These are phyloP conservation scores for Globisporangium camurandrum DNA, from an alignment of 352 stramenopile species.

Conservation along the genomic window DNA sequence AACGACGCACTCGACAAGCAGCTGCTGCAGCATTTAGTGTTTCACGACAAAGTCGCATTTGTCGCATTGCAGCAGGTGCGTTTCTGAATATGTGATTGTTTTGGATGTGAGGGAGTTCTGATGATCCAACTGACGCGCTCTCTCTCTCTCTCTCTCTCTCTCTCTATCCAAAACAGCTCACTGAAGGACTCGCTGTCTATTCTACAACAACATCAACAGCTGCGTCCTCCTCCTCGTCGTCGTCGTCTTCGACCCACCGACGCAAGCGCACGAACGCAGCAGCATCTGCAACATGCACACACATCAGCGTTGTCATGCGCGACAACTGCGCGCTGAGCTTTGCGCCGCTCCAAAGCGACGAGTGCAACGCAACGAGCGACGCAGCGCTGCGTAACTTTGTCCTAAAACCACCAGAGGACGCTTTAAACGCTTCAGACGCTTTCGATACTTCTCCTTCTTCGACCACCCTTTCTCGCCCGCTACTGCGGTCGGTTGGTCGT, in stretches of 20 bases:
- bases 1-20: slow-evolving; percentile 20
- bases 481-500: slow-evolving; percentile 12
- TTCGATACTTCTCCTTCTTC: too few species aligned
- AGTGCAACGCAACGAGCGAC: slow-evolving; percentile 18
- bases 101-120: too few species aligned
- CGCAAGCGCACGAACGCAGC: neutral
- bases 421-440: too few species aligned
- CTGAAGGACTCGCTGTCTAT: neutral
- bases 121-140: neutral
- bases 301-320: slow-evolving; percentile 9
- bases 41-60: slow-evolving; percentile 20
- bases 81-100: neutral
- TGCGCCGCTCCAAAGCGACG: slow-evolving; percentile 14
- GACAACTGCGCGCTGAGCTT: slow-evolving; percentile 19
- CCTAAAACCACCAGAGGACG: too few species aligned
- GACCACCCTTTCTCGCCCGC: too few species aligned
- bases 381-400: too few species aligned
- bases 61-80: slow-evolving; percentile 13
- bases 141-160: neutral
- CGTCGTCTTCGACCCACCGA: neutral
- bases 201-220: neutral
- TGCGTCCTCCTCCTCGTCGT: too few species aligned
- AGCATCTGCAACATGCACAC: neutral
- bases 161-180: neutral
- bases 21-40: slow-evolving; percentile 16